phyloP scores from a whole-genome alignment of 78 protist species.

The Dictyostelium purpureum region DNA sequence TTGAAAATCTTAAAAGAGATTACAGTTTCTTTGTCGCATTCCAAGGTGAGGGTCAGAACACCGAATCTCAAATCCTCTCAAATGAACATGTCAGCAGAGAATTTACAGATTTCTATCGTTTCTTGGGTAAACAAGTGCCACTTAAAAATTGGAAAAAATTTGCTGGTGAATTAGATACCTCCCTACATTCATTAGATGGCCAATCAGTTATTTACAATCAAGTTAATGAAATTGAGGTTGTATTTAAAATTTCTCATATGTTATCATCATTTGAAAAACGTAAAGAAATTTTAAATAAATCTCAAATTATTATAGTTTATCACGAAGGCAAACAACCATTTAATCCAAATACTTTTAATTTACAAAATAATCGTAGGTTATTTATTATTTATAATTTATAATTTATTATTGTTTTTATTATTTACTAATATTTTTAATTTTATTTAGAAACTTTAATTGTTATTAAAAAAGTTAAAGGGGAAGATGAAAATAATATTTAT shows the following conservation, averaged over 20 bases:
- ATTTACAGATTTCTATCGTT: slow-evolving; percentile 46
- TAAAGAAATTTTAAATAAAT: background rate
- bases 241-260: slow-evolving; percentile 24
- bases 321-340: slow-evolving; percentile 50
- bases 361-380: slow-evolving; percentile 33
- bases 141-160: slow-evolving; percentile 31
- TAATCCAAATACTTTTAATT: slow-evolving; percentile 20
- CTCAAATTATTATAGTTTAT: slow-evolving; percentile 24
- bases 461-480: slow-evolving; percentile 53
- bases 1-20: slow-evolving; percentile 6
- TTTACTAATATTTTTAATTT: background rate
- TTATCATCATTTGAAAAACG: slow-evolving; percentile 1
- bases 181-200: background rate
- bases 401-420: background rate
- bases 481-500: slow-evolving; percentile 1
- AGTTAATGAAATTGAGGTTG: slow-evolving; percentile 49
- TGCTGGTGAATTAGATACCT: slow-evolving; percentile 32
- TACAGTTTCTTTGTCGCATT: slow-evolving; percentile 26
- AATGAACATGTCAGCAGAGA: slow-evolving; percentile 39
- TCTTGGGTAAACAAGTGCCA: slow-evolving; percentile 35
- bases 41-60: slow-evolving; percentile 31
- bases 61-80: slow-evolving; percentile 4
- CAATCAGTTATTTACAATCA: slow-evolving; percentile 6
- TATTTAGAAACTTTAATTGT: slow-evolving; percentile 27
- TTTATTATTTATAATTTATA: background rate